Percentiles rank a stretch among this genome's conserved stretches.
phyloP scores from a whole-genome alignment of 176 grass and related monocot species.

The Rhynchospora tenuis region DNA sequence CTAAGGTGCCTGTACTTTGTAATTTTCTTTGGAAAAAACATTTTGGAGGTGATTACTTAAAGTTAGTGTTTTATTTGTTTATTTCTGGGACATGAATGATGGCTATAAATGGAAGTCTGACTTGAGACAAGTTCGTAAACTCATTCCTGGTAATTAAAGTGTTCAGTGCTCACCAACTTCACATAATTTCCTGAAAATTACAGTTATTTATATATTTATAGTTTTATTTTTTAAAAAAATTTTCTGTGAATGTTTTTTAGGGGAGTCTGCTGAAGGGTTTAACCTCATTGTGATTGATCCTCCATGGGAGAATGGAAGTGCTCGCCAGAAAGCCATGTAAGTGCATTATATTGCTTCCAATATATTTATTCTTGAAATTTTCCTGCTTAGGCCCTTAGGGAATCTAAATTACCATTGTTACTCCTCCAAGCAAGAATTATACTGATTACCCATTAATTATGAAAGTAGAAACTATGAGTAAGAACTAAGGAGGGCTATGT shows the following conservation, averaged over 20 bases:
- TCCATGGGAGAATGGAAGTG: conserved; percentile 96
- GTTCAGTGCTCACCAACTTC: neutral
- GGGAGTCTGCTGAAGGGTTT: conserved; percentile 48
- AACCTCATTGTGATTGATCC: conserved; percentile 89
- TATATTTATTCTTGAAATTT: neutral
- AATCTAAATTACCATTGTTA: neutral
- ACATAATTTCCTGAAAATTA: neutral
- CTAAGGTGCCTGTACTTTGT: neutral
- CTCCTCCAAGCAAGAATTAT: neutral
- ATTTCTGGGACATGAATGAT: conserved; percentile 31
- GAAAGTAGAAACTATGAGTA: neutral
- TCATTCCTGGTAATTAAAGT: conserved; percentile 59
- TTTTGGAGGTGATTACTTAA: neutral
- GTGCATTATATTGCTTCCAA: neutral
- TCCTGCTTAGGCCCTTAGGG: neutral
- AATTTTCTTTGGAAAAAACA: conserved; percentile 1
- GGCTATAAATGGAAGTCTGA: conserved; percentile 53
- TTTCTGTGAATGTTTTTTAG: conserved; percentile 29
- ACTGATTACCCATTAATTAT: neutral
- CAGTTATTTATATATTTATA: neutral
- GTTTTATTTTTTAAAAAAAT: conserved; percentile 16
- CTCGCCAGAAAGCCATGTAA: conserved; percentile 74
- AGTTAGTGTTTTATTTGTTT: conserved; percentile 9
- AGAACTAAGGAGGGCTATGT: neutral
- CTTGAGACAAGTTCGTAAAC: conserved; percentile 53